Percentiles rank a stretch among this genome's conserved stretches.
Conservation (phyloP, 2,329 filamentous ascomycete genomes). For the Rosellinia necatrix region DNA sequence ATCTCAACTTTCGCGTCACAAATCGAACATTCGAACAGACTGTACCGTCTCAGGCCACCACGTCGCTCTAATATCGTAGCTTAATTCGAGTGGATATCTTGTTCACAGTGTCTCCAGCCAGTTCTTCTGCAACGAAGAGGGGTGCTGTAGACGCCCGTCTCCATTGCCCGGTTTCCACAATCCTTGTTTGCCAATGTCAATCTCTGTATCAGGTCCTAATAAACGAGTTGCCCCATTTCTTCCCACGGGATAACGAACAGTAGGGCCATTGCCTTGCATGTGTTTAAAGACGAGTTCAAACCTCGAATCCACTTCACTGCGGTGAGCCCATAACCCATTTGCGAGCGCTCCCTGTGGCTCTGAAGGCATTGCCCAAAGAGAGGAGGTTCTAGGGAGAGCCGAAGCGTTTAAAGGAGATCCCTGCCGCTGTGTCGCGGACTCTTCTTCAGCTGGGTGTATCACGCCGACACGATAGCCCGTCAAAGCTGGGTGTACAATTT, state of each 20-base stretch:
- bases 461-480: conserved; percentile 24
- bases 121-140: conserved; percentile 26
- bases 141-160: background rate
- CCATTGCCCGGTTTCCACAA: conserved; percentile 32
- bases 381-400: background rate
- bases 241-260: background rate
- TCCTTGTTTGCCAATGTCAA: conserved; percentile 27
- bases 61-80: conserved; percentile 32
- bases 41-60: background rate
- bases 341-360: background rate
- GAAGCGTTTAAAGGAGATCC: background rate
- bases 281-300: background rate
- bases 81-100: conserved; percentile 36
- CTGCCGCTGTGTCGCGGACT: background rate
- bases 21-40: background rate
- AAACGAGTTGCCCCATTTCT: background rate
- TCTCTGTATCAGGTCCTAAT: background rate
- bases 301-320: background rate
- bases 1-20: background rate
- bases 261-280: background rate
- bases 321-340: conserved; percentile 17
- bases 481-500: conserved; percentile 20
- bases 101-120: conserved; percentile 36
- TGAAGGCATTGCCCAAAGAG: conserved; percentile 21
- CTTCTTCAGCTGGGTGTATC: conserved; percentile 22